phyloP scores from a whole-genome alignment of 352 stramenopile genomes.

The Phytophthora citricola region DNA sequence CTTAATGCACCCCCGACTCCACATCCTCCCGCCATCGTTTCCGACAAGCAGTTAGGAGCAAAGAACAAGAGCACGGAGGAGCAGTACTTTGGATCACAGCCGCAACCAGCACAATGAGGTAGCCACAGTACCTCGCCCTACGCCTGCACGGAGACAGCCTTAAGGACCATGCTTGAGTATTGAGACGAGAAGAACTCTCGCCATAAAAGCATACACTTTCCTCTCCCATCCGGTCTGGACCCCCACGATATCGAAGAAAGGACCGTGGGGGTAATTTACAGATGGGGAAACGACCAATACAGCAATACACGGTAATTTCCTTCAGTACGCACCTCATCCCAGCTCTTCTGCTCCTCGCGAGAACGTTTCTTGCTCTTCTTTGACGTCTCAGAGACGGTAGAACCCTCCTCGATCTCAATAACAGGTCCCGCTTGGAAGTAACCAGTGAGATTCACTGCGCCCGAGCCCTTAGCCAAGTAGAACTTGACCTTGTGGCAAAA shows the following conservation, averaged over 20 bases:
- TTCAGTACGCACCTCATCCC: conserved; percentile 62
- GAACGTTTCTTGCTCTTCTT: conserved; percentile 80
- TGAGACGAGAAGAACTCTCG: conserved; percentile 84
- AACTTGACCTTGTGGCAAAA: conserved; percentile 83
- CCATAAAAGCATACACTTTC: conserved; percentile 70
- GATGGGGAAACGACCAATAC: conserved; percentile 48
- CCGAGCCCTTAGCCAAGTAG: conserved; percentile 64
- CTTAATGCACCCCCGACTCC: conserved; percentile 5
- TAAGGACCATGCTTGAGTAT: conserved; percentile 90
- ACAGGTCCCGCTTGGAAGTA: conserved; percentile 83
- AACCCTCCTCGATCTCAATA: conserved; percentile 41
- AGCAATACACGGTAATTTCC: conserved; percentile 11
- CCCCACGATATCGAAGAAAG: conserved; percentile 55
- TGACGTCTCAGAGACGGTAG: neutral
- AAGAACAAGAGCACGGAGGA: conserved; percentile 17
- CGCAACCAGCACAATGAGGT: conserved; percentile 24
- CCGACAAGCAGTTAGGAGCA: conserved; percentile 41
- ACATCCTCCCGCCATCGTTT: conserved; percentile 34
- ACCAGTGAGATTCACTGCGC: conserved; percentile 74
- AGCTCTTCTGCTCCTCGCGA: conserved; percentile 56
- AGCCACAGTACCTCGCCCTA: conserved; percentile 52
- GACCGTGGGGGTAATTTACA: conserved; percentile 71
- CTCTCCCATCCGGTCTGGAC: conserved; percentile 91
- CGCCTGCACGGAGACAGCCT: conserved; percentile 88
- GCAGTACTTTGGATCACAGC: conserved; percentile 37